Evolutionary conservation across 1,284 basidiomycete species (phyloP).

Genomic region (Mycosarcoma maydis): DNA sequence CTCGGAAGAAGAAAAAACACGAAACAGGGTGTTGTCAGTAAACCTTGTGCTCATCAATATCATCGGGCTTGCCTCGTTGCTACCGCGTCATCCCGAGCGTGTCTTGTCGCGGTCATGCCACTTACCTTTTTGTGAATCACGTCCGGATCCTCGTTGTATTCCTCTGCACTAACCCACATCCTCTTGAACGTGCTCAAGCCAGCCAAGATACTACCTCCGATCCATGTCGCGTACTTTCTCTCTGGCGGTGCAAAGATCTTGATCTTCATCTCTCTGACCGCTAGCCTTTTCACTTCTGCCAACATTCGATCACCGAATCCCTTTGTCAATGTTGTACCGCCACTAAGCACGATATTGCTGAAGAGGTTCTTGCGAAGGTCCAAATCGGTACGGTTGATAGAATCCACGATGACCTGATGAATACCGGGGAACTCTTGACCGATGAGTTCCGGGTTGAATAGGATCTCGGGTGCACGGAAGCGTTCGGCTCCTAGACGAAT

Average conservation of each 20-base stretch:
- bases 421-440: conserved; percentile 96
- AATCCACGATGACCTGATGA: conserved; percentile 78
- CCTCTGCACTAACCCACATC: conserved; percentile 86
- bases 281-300: conserved; percentile 93
- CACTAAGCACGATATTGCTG: conserved; percentile 94
- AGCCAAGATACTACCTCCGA: conserved; percentile 83
- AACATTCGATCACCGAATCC: conserved; percentile 90
- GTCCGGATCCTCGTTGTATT: conserved; percentile 98
- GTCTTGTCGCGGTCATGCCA: too few relatives aligned
- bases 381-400: conserved; percentile 72
- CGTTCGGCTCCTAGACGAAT: conserved; percentile 94
- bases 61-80: too few relatives aligned
- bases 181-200: conserved; percentile 97
- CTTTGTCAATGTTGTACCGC: conserved; percentile 80
- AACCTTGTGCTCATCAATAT: not conserved
- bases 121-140: conserved; percentile 81
- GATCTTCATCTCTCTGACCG: conserved; percentile 97
- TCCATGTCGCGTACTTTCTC: conserved; percentile 99
- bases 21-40: not conserved
- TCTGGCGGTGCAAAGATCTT: conserved; percentile 99
- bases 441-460: conserved; percentile 97
- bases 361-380: conserved; percentile 95
- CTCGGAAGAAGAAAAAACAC: not conserved
- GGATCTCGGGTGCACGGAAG: conserved; percentile 94
- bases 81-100: too few relatives aligned